Conservation (phyloP, 2,329 filamentous ascomycete genomes). For the Ophiocordyceps australis region DNA sequence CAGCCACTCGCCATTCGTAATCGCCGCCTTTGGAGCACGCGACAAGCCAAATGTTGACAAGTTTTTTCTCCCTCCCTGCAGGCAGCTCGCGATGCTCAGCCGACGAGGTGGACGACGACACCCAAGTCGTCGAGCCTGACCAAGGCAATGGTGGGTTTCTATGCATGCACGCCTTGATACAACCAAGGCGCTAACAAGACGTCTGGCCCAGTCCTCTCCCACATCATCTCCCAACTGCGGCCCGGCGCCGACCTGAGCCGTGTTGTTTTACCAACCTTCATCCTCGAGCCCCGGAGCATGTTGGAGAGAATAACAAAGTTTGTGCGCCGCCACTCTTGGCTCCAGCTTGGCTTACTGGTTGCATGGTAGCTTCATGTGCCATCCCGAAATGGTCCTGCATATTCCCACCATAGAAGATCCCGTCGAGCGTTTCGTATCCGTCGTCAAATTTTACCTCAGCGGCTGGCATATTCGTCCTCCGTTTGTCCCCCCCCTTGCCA, state of each 20-base stretch:
- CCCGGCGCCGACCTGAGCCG: slow-evolving; percentile 89
- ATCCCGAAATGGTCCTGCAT: slow-evolving; percentile 83
- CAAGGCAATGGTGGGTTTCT: slow-evolving; percentile 70
- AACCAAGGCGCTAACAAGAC: neutral
- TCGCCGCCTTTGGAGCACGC: slow-evolving; percentile 3
- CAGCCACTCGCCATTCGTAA: slow-evolving; percentile 2
- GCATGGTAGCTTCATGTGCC: slow-evolving; percentile 83
- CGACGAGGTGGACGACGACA: slow-evolving; percentile 50
- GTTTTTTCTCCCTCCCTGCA: slow-evolving; percentile 20
- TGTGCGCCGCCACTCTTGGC: slow-evolving; percentile 11
- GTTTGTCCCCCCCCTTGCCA: slow-evolving; percentile 31
- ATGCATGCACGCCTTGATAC: neutral
- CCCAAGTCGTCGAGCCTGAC: slow-evolving; percentile 70
- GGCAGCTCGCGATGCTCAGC: slow-evolving; percentile 34
- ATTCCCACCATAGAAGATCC: slow-evolving; percentile 83
- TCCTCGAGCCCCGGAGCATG: slow-evolving; percentile 95
- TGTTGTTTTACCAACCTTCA: slow-evolving; percentile 91
- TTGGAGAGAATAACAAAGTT: slow-evolving; percentile 97
- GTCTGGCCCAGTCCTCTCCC: slow-evolving; percentile 58
- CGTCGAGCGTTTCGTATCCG: slow-evolving; percentile 73
- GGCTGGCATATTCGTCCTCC: slow-evolving; percentile 98
- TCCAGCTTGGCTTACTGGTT: slow-evolving; percentile 3
- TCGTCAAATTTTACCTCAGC: slow-evolving; percentile 95
- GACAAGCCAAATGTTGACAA: slow-evolving; percentile 18
- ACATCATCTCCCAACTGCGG: slow-evolving; percentile 93